phyloP scores from a whole-genome alignment of 306 rosid genomes.

The Quercus suber region DNA sequence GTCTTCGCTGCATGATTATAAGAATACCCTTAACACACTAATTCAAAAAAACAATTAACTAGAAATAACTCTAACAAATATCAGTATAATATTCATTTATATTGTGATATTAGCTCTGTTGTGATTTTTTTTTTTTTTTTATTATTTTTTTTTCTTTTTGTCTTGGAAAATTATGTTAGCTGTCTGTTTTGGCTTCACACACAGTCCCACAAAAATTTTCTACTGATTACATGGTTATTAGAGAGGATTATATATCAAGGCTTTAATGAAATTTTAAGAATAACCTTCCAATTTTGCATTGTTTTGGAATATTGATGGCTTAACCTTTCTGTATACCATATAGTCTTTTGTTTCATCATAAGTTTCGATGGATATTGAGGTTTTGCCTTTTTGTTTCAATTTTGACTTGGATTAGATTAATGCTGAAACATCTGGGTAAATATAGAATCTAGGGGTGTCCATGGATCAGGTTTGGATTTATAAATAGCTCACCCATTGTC shows the following conservation, averaged over 20 bases:
- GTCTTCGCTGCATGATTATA: too few species aligned
- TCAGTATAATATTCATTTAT: neutral
- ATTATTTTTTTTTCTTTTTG: neutral
- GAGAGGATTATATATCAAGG: neutral
- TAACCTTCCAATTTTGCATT: neutral
- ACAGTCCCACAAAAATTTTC: neutral
- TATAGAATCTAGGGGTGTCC: too few species aligned
- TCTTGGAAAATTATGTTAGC: neutral
- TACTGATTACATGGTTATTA: neutral
- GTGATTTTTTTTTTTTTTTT: neutral
- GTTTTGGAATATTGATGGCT: neutral
- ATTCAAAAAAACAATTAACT: neutral
- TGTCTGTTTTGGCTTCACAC: neutral
- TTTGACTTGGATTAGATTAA: too few species aligned
- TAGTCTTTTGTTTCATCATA: neutral
- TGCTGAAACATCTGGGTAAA: neutral
- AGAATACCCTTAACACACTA: too few species aligned
- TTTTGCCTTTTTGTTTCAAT: neutral
- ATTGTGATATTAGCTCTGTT: neutral
- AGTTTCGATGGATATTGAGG: neutral
- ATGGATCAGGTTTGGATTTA: too few species aligned
- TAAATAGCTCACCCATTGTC: too few species aligned
- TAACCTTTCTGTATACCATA: neutral
- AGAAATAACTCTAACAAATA: neutral
- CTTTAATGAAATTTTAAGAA: neutral